Conservation (phyloP, 495 filamentous ascomycete genomes). For the Geoglossum glabrum region DNA sequence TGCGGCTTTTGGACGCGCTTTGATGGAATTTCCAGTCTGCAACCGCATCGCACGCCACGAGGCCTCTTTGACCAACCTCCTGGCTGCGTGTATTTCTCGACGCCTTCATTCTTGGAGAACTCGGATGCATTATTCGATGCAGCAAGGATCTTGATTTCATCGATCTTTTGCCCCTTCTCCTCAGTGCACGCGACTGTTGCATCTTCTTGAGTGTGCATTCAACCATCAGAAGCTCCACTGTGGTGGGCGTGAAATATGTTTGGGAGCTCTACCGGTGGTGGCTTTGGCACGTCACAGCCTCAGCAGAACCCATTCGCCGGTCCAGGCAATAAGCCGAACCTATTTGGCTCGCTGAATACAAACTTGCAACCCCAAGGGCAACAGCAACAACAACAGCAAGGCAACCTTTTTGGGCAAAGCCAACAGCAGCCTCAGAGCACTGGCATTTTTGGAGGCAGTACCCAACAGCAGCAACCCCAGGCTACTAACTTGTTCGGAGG, state of each 20-base stretch:
- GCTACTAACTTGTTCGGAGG: neutral
- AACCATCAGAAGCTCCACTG: neutral
- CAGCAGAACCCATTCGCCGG: constrained; percentile 15
- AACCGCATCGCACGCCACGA: neutral
- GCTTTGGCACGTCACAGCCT: constrained; percentile 7
- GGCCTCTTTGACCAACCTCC: neutral
- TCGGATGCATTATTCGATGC: neutral
- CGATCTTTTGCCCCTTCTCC: neutral
- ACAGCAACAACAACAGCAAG: constrained; percentile 15
- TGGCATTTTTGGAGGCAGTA: constrained; percentile 12
- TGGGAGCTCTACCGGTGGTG: neutral
- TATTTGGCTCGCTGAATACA: constrained; percentile 11
- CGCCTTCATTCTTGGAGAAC: neutral
- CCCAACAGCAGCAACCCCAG: constrained; percentile 1
- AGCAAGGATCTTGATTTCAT: neutral
- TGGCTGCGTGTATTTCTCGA: neutral
- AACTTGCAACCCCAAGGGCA: constrained; percentile 12
- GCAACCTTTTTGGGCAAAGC: constrained; percentile 21
- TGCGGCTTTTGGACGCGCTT: too few relatives aligned
- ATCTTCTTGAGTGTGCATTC: neutral
- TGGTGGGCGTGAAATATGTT: neutral
- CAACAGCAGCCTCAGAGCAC: constrained; percentile 14
- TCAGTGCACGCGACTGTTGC: neutral
- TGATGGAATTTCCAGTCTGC: neutral
- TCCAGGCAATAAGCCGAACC: constrained; percentile 1